Conservation (phyloP, 495 filamentous ascomycete species). For the Daldinia vernicosa region DNA sequence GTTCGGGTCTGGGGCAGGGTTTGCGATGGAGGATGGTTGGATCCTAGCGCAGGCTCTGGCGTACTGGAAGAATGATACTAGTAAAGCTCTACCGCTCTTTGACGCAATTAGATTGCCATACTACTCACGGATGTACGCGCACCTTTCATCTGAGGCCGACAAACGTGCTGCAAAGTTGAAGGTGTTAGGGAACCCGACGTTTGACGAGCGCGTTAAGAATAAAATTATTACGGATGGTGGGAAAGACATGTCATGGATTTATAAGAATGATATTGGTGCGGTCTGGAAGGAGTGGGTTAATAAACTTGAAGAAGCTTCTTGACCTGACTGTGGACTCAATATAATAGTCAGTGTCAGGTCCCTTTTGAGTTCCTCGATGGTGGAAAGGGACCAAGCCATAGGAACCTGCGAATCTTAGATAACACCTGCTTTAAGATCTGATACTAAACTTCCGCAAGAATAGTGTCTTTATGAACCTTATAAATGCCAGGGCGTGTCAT, state of each 20-base stretch:
- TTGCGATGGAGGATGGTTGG: slow-evolving; percentile 62
- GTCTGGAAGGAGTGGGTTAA: slow-evolving; percentile 51
- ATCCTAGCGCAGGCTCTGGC: slow-evolving; percentile 56
- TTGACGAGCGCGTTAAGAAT: slow-evolving; percentile 42
- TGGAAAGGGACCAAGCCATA: neutral
- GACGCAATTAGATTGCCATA: slow-evolving; percentile 56
- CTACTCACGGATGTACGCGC: slow-evolving; percentile 54
- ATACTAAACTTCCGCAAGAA: neutral
- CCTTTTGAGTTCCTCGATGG: neutral
- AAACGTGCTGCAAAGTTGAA: slow-evolving; percentile 38
- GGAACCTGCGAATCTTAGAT: neutral
- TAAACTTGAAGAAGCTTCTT: slow-evolving; percentile 15
- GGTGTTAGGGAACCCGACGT: slow-evolving; percentile 27
- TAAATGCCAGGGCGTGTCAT: neutral
- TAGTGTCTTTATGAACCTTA: neutral
- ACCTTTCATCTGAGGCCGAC: slow-evolving; percentile 45
- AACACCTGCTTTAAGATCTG: neutral
- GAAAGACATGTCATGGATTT: slow-evolving; percentile 55
- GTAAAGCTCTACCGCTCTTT: slow-evolving; percentile 53
- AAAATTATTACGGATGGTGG: slow-evolving; percentile 48
- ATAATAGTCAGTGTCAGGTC: neutral
- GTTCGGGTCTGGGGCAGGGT: slow-evolving; percentile 61
- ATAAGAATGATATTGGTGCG: slow-evolving; percentile 55
- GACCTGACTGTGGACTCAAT: neutral
- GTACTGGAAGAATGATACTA: slow-evolving; percentile 36